These are phyloP conservation scores for Kwoniella dendrophila DNA, from an alignment of 768 basidiomycete genomes.

Conservation along the genomic window DNA sequence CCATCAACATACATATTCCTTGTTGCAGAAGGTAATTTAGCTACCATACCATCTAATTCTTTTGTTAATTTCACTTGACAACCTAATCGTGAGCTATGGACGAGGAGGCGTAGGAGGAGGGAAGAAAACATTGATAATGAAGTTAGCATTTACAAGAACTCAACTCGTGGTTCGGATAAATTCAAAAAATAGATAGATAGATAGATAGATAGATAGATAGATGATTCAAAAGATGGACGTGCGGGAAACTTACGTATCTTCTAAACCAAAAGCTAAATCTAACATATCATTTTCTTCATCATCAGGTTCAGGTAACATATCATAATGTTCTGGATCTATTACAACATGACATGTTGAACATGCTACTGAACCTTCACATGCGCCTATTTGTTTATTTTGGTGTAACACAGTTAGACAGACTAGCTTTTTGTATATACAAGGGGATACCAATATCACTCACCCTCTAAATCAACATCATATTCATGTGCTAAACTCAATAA, in stretches of 20 bases:
- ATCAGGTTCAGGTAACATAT: slow-evolving; percentile 84
- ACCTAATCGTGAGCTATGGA: slow-evolving; percentile 61
- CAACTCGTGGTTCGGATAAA: too few species aligned
- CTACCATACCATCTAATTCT: slow-evolving; percentile 80
- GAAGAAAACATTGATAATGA: not conserved
- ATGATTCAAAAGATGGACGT: too few species aligned
- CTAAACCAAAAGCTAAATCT: slow-evolving; percentile 95
- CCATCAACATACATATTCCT: slow-evolving; percentile 98
- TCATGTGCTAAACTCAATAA: slow-evolving; percentile 88
- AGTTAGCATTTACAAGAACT: not conserved
- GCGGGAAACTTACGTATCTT: slow-evolving; percentile 84
- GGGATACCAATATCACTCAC: slow-evolving; percentile 58
- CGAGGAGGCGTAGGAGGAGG: too few species aligned
- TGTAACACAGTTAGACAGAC: not conserved
- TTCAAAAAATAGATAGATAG: too few species aligned
- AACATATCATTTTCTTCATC: slow-evolving; percentile 92
- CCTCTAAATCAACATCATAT: slow-evolving; percentile 93
- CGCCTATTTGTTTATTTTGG: slow-evolving; percentile 63
- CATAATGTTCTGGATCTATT: slow-evolving; percentile 75
- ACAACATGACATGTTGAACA: slow-evolving; percentile 98
- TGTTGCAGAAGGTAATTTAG: slow-evolving; percentile 85
- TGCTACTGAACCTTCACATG: slow-evolving; percentile 94
- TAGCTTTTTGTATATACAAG: not conserved
- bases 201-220: too few species aligned
- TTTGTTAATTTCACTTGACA: slow-evolving; percentile 68